Base-by-base conservation (phyloP, 352 stramenopile species). In the Pythium coloratum region DNA sequence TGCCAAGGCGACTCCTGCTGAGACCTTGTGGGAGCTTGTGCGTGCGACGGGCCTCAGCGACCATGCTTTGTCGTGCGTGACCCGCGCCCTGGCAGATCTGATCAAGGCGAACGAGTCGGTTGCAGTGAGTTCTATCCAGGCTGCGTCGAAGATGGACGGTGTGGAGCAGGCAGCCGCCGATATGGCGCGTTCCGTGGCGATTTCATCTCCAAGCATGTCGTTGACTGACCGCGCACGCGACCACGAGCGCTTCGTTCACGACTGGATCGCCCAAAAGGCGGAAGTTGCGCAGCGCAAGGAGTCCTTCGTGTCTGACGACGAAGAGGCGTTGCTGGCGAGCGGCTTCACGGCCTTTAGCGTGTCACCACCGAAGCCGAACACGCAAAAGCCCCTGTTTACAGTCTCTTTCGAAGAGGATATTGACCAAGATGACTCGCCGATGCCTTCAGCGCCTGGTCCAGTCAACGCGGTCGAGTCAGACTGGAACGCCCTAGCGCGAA, bases 21-120 rank as follows among this genome's bases (percentile, higher is more conserved):
- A 90, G 30, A 64, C 73, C 28, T 40, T 89, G 53, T 94, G 85
- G 88, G 64, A 71, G 42, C 57, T 94, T 20, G n/a, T 91, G 16
- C 62, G 78, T 33, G 72, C 76, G 30, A 81, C 81, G 14, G 85
- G 79, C 4, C 55, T 93, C 6, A 77, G 50, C 13, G 67, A 78
- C 6, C 74, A 76, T 16, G 85, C 81, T 16, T 59, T 46, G 9
- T 32, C 26, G 2, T 33, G 14, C 36, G 46, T 72, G 44, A 28
- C 55, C 28, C 59, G 55, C 13, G 26, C 55, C 9, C 47, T 72
- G 6, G 82, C 34, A 40, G 80, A 75, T 2, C 61, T 80, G 38
- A 66, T 77, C 20, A 59, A 75, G 51, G 76, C 76, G 32, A 84
- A 81, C 24, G 82, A 94, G 67, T 68, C 55, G 14, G 83, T 79